Percentiles rank a stretch among this genome's conserved stretches.
Evolutionary conservation across 768 basidiomycete genomes (phyloP).

Genomic region (Boletus rex-veris): DNA sequence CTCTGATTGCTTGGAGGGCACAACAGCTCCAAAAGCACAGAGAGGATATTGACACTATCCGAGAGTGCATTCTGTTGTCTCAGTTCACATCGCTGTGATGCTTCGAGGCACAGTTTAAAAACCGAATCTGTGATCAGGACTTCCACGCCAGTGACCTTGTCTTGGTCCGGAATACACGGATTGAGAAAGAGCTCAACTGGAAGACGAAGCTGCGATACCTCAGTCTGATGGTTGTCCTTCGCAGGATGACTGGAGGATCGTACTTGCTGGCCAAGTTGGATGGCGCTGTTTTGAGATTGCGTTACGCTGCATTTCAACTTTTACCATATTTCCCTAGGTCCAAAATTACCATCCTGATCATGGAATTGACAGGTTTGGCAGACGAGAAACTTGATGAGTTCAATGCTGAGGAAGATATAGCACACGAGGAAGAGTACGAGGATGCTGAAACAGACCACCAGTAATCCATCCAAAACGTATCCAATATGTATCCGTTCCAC

Average conservation of each 20-base stretch:
- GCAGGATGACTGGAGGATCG: background rate
- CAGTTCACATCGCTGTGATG: no score
- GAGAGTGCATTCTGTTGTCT: no score
- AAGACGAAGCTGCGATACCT: background rate
- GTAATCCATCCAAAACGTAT: no score
- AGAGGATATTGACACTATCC: no score
- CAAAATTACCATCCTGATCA: background rate
- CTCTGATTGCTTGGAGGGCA: no score
- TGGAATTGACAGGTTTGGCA: background rate
- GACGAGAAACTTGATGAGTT: background rate
- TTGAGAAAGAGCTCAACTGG: background rate
- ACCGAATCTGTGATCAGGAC: background rate
- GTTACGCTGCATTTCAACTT: background rate
- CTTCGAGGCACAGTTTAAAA: background rate
- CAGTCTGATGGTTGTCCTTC: background rate
- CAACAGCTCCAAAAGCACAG: no score
- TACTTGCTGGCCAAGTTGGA: background rate
- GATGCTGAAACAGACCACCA: no score
- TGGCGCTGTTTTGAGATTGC: background rate
- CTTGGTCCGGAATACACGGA: background rate
- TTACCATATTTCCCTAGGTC: background rate
- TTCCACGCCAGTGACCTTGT: background rate
- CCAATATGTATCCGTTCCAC: no score
- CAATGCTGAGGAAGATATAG: background rate
- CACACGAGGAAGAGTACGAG: background rate